Percentiles rank a stretch among this genome's conserved stretches.
These are phyloP conservation scores for Serendipita vermifera DNA, from an alignment of 768 basidiomycete genomes.

Conservation along the genomic window DNA sequence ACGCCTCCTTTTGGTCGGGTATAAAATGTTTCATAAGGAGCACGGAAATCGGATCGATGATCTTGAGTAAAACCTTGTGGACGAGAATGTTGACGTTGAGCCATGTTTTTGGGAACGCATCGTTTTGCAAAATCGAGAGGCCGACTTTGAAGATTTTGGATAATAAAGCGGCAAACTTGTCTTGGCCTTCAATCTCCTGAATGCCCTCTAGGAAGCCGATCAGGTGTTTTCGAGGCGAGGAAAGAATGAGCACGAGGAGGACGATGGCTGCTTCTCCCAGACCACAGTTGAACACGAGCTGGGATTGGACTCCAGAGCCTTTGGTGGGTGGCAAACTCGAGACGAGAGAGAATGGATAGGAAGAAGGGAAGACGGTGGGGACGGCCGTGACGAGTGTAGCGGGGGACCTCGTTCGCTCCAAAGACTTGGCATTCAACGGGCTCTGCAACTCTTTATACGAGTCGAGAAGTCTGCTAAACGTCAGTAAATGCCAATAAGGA, in stretches of 20 bases:
- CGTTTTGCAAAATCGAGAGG: slow-evolving; percentile 67
- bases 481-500: slow-evolving; percentile 11
- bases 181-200: slow-evolving; percentile 80
- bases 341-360: slow-evolving; percentile 82
- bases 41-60: slow-evolving; percentile 68
- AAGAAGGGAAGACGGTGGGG: slow-evolving; percentile 83
- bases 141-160: slow-evolving; percentile 71
- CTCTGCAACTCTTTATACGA: slow-evolving; percentile 77
- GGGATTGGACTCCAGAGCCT: slow-evolving; percentile 29
- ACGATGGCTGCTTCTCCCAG: slow-evolving; percentile 80
- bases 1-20: slow-evolving; percentile 47
- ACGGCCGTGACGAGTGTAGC: slow-evolving; percentile 42
- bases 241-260: slow-evolving; percentile 64
- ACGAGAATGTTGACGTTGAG: slow-evolving; percentile 81
- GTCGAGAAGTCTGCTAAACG: slow-evolving; percentile 51
- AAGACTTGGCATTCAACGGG: slow-evolving; percentile 47
- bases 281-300: slow-evolving; percentile 54
- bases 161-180: slow-evolving; percentile 57
- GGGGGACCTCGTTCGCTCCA: slow-evolving; percentile 51
- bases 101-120: slow-evolving; percentile 85
- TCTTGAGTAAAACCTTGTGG: slow-evolving; percentile 76
- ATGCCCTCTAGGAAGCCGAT: slow-evolving; percentile 64
- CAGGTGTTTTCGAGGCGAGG: slow-evolving; percentile 67
- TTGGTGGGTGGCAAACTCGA: slow-evolving; percentile 42
- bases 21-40: slow-evolving; percentile 74